Evolutionary conservation across 495 filamentous ascomycete genomes (phyloP).

Genomic region (Xylaria castorea): DNA sequence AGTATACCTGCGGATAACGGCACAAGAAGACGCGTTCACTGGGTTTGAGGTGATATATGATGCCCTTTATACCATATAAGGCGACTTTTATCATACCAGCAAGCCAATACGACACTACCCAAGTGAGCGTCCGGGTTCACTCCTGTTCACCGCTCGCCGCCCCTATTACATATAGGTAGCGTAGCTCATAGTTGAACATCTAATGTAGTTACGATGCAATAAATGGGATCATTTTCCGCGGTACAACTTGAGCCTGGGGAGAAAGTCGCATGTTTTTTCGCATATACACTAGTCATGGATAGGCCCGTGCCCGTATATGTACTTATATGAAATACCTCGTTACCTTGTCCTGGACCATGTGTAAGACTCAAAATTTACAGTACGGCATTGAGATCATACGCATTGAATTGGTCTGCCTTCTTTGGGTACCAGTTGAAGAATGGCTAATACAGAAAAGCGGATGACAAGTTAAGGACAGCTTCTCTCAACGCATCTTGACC

Average conservation of each 20-base stretch:
- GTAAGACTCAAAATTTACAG: neutral
- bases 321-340: neutral
- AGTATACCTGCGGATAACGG: conserved; percentile 18
- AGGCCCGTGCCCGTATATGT: neutral
- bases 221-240: neutral
- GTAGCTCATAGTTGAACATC: neutral
- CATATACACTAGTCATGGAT: neutral
- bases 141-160: conserved; percentile 1
- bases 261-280: conserved; percentile 3
- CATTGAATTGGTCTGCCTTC: neutral
- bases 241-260: neutral
- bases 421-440: neutral
- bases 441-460: neutral
- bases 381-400: neutral
- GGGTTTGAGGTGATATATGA: conserved; percentile 19
- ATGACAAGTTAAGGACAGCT: neutral
- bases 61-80: conserved; percentile 22
- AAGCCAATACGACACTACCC: conserved; percentile 17
- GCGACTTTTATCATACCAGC: neutral
- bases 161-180: neutral
- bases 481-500: neutral
- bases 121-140: conserved; percentile 16
- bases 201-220: neutral
- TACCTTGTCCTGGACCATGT: neutral
- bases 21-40: neutral